Evolutionary conservation across 1,284 basidiomycete genomes (phyloP).

Genomic region (Cutaneotrichosporon arboriforme): DNA sequence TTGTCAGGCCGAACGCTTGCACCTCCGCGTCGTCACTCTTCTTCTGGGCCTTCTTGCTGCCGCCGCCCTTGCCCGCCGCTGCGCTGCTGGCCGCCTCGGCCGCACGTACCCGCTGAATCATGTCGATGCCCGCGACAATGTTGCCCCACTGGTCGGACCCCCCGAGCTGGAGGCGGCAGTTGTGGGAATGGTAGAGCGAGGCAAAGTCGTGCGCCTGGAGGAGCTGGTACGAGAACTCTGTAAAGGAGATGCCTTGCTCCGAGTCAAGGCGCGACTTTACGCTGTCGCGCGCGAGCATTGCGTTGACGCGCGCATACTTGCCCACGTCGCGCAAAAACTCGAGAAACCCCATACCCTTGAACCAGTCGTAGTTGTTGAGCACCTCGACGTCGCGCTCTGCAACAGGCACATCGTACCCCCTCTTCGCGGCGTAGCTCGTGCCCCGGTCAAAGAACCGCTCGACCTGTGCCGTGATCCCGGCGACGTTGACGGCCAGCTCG

Average conservation of each 20-base stretch:
- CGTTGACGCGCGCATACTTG: conserved; percentile 72
- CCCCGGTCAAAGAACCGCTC: conserved; percentile 67
- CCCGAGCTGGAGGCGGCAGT: conserved; percentile 84
- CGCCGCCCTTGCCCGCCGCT: conserved; percentile 5
- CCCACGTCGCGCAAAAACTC: conserved; percentile 83
- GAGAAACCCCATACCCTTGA: conserved; percentile 64
- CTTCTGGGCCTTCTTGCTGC: not conserved
- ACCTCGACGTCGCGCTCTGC: conserved; percentile 47
- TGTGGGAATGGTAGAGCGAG: conserved; percentile 59
- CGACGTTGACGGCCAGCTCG: conserved; percentile 64
- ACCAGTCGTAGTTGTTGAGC: conserved; percentile 83
- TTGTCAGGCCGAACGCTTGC: conserved; percentile 77
- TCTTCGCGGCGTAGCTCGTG: conserved; percentile 55
- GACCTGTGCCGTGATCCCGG: conserved; percentile 62
- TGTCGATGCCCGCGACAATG: conserved; percentile 83
- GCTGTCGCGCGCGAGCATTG: conserved; percentile 71
- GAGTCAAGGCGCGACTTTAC: conserved; percentile 70
- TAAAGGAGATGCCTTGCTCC: conserved; percentile 81
- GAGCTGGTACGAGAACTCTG: conserved; percentile 95
- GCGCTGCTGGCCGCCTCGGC: conserved; percentile 23
- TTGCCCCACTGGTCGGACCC: conserved; percentile 99
- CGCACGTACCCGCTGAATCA: conserved; percentile 58
- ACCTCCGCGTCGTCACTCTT: conserved; percentile 15
- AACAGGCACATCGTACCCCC: conserved; percentile 5
- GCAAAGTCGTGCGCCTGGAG: conserved; percentile 95